phyloP scores from a whole-genome alignment of 1,284 basidiomycete genomes.

The Leucoagaricus sp. region DNA sequence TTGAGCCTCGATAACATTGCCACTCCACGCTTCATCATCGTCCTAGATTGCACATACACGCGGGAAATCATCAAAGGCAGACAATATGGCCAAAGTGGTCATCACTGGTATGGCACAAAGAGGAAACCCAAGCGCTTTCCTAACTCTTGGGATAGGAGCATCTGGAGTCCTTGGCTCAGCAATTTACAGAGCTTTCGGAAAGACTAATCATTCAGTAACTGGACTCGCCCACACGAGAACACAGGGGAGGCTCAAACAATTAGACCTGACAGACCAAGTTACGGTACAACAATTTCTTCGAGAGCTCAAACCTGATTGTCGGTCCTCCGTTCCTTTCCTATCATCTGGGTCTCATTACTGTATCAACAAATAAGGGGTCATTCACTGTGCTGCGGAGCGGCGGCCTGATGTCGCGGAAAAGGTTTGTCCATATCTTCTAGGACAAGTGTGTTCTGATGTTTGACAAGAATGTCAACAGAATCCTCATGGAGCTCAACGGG shows the following conservation, averaged over 20 bases:
- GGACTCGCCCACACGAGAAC: conserved; percentile 67
- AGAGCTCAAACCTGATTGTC: conserved; percentile 67
- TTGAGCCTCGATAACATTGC: too few species aligned
- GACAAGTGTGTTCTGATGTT: conserved; percentile 3
- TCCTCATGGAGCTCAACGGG: conserved; percentile 64
- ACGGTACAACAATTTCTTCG: conserved; percentile 52
- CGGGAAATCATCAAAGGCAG: neutral
- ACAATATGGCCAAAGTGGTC: conserved; percentile 20
- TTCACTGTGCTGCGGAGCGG: conserved; percentile 86
- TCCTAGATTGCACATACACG: neutral
- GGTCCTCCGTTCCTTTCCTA: conserved; percentile 23
- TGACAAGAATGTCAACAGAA: conserved; percentile 40
- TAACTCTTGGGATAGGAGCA: conserved; percentile 55
- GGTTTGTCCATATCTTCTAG: conserved; percentile 37
- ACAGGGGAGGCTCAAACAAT: conserved; percentile 48
- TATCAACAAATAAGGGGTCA: conserved; percentile 54
- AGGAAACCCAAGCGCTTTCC: neutral
- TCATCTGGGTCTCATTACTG: conserved; percentile 9
- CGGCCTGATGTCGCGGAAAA: conserved; percentile 83
- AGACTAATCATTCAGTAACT: conserved; percentile 43
- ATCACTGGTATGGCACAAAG: conserved; percentile 20
- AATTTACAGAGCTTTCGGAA: conserved; percentile 60
- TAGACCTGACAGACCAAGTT: conserved; percentile 60
- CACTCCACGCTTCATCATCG: neutral
- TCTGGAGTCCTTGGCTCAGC: conserved; percentile 77